A percentile compares a stretch with the other conserved stretches of the same genome.
phyloP scores from a whole-genome alignment of 78 protist species.

The Acrasis kona region DNA sequence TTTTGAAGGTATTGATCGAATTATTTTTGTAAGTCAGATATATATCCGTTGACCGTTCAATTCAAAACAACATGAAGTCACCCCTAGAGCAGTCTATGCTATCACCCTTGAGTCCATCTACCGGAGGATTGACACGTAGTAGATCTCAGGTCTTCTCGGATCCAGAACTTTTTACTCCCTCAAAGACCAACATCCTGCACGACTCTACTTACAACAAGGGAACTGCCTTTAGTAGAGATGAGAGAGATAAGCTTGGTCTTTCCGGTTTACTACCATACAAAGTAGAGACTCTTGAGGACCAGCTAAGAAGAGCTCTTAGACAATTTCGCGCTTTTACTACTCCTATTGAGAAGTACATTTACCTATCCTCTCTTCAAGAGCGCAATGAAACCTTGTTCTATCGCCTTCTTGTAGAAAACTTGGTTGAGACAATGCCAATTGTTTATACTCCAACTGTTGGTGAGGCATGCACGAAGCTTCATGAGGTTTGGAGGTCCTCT shows the following conservation, averaged over 20 bases:
- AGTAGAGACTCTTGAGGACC: conserved; percentile 43
- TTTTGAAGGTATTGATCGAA: too few species aligned
- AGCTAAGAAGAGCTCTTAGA: conserved; percentile 27
- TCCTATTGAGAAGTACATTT: conserved; percentile 54
- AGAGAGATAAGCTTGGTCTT: conserved; percentile 49
- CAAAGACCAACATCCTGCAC: background rate
- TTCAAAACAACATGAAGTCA: too few species aligned
- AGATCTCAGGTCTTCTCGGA: too few species aligned
- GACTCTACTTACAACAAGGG: conserved; percentile 49
- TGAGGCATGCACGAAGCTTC: conserved; percentile 84
- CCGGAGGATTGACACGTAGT: too few species aligned
- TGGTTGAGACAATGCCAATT: conserved; percentile 64
- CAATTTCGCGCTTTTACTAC: conserved; percentile 21
- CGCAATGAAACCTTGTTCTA: conserved; percentile 74
- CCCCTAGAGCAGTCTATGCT: too few species aligned
- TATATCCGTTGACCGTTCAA: too few species aligned
- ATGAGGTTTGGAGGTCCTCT: conserved; percentile 1
- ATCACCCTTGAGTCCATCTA: too few species aligned
- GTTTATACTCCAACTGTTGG: conserved; percentile 94
- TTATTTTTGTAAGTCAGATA: too few species aligned
- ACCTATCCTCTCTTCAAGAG: conserved; percentile 48
- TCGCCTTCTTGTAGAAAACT: conserved; percentile 39
- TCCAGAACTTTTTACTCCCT: too few species aligned
- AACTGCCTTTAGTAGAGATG: conserved; percentile 39
- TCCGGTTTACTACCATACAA: conserved; percentile 70